Conservation (phyloP, 208 protist genomes). For the Leishmania turanica region DNA sequence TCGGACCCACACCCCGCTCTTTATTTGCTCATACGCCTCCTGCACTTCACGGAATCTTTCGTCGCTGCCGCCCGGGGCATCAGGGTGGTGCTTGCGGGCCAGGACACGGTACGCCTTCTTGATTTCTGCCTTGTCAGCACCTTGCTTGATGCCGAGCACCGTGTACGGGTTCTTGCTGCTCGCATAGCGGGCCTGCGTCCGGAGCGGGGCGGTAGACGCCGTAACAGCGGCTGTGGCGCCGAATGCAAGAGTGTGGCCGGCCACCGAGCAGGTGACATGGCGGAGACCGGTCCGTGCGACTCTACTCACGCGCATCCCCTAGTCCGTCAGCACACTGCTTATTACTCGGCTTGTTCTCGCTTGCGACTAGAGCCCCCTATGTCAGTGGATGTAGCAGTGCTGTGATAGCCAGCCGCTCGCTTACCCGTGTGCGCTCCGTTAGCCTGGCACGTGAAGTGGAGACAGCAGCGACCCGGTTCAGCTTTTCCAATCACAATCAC, state of each 20-base stretch:
- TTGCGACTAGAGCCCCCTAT: not conserved
- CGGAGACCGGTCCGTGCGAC: constrained; percentile 19
- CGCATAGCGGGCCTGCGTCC: constrained; percentile 38
- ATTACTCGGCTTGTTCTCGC: not conserved
- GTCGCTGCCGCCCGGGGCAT: constrained; percentile 85
- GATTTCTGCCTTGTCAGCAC: constrained; percentile 80
- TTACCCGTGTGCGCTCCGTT: not conserved
- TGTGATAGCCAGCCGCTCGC: not conserved
- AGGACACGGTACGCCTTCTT: constrained; percentile 92
- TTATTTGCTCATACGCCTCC: constrained; percentile 90
- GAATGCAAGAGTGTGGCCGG: constrained; percentile 5
- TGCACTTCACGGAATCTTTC: constrained; percentile 92
- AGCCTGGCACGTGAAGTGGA: not conserved
- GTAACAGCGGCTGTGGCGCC: constrained; percentile 15
- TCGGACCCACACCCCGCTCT: constrained; percentile 86
- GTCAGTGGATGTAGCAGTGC: not conserved
- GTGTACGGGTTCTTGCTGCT: constrained; percentile 89
- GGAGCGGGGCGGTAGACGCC: not conserved
- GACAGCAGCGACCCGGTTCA: not conserved
- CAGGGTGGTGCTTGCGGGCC: constrained; percentile 90
- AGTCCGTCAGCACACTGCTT: not conserved
- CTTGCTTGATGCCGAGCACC: constrained; percentile 87
- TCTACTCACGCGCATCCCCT: constrained; percentile 24
- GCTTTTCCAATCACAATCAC: not conserved
- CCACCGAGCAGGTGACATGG: not conserved